phyloP scores from a whole-genome alignment of 352 stramenopile genomes.

The Phytophthora hybrid region DNA sequence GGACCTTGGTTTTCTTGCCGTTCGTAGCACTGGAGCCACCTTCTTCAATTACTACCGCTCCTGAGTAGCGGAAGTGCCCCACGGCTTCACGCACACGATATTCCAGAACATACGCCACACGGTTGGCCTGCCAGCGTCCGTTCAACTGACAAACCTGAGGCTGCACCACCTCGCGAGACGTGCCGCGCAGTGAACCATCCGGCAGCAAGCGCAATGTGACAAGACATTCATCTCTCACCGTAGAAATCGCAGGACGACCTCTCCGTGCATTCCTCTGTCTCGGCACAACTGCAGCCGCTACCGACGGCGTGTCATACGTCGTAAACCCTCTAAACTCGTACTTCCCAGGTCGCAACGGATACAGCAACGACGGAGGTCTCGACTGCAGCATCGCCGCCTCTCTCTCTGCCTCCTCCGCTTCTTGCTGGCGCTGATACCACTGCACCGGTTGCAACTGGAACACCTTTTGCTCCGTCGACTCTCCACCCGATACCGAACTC shows the following conservation, averaged over 20 bases:
- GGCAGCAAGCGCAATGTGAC: conserved; percentile 69
- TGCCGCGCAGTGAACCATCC: conserved; percentile 62
- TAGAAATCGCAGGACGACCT: conserved; percentile 21
- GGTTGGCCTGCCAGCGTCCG: conserved; percentile 64
- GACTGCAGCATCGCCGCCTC: conserved; percentile 24
- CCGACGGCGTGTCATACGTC: conserved; percentile 41
- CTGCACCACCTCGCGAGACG: conserved; percentile 68
- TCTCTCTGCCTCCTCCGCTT: conserved; percentile 21
- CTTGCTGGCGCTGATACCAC: conserved; percentile 33
- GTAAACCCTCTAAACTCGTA: conserved; percentile 78
- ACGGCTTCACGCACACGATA: conserved; percentile 75
- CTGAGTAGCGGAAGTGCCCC: conserved; percentile 69
- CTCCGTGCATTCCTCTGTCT: conserved; percentile 28
- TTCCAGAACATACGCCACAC: conserved; percentile 65
- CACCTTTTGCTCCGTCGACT: conserved; percentile 16
- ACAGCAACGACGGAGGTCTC: conserved; percentile 42
- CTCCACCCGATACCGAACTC: not conserved
- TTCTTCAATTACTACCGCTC: conserved; percentile 45
- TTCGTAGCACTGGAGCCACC: conserved; percentile 6
- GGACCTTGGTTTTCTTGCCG: conserved; percentile 12
- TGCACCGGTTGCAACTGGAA: conserved; percentile 44
- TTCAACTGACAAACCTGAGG: conserved; percentile 62
- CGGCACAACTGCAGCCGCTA: conserved; percentile 2
- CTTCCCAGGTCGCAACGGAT: conserved; percentile 61
- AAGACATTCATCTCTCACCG: conserved; percentile 63